These are phyloP conservation scores for Tulasnella sp. DNA, from an alignment of 768 basidiomycete genomes.

Conservation along the genomic window DNA sequence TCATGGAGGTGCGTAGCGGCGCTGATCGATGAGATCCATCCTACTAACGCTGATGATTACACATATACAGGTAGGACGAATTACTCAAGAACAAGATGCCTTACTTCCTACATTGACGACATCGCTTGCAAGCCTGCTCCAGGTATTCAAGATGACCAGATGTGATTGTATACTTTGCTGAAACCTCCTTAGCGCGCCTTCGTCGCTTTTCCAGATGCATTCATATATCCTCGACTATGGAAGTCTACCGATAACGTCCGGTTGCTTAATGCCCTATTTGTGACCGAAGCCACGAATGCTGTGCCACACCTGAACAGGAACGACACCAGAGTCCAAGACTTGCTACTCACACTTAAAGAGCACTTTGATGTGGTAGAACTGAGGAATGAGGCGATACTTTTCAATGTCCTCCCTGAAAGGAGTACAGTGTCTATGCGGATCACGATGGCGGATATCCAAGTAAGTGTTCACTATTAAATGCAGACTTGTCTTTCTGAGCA, in stretches of 20 bases:
- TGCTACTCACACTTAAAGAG: conserved; percentile 37
- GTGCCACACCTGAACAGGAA: conserved; percentile 22
- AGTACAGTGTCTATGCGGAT: conserved; percentile 26
- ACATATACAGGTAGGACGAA: background rate
- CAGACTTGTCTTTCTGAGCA: conserved; percentile 2
- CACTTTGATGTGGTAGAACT: conserved; percentile 56
- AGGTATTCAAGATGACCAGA: conserved; percentile 33
- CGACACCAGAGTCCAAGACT: conserved; percentile 30
- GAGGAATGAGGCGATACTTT: conserved; percentile 72
- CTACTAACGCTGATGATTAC: background rate
- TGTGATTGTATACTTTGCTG: background rate
- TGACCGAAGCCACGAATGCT: conserved; percentile 27
- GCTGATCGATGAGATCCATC: too few relatives aligned
- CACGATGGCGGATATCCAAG: conserved; percentile 44
- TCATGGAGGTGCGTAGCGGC: conserved; percentile 50
- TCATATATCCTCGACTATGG: conserved; percentile 64
- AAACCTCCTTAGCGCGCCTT: conserved; percentile 42
- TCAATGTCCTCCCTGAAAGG: conserved; percentile 50
- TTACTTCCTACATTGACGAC: conserved; percentile 32
- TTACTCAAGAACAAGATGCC: conserved; percentile 39
- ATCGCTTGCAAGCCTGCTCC: conserved; percentile 43
- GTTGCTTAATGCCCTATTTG: conserved; percentile 37
- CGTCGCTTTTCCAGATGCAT: conserved; percentile 57
- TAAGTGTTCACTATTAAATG: conserved; percentile 24
- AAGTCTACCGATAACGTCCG: conserved; percentile 31